These are phyloP conservation scores for Penicillium parvum DNA, from an alignment of 495 filamentous ascomycete species.

Conservation along the genomic window DNA sequence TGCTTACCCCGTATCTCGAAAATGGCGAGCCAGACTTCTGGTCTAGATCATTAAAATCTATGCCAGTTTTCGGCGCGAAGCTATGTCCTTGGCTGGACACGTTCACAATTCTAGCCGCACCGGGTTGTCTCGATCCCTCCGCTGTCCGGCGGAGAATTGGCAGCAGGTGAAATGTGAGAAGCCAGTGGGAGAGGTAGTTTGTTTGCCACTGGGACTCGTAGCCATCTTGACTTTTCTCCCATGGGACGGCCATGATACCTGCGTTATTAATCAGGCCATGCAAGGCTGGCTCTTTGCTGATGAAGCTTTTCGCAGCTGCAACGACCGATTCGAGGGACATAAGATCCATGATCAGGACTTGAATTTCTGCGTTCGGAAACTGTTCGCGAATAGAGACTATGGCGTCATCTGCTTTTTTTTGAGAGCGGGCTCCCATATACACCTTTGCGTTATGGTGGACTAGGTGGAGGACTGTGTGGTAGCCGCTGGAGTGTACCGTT, in stretches of 20 bases:
- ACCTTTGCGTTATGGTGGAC: conserved; percentile 39
- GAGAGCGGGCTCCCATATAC: conserved; percentile 37
- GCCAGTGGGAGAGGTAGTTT: conserved; percentile 41
- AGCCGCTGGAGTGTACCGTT: conserved; percentile 22
- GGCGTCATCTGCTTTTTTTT: conserved; percentile 30
- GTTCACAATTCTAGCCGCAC: conserved; percentile 37
- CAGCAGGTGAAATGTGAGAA: conserved; percentile 38
- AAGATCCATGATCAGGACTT: conserved; percentile 43
- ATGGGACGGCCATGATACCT: conserved; percentile 51
- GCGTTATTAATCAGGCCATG: conserved; percentile 61
- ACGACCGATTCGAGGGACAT: conserved; percentile 31
- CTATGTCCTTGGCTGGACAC: conserved; percentile 34
- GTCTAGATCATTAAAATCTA: conserved; percentile 29
- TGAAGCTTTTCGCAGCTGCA: conserved; percentile 22
- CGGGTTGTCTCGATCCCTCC: conserved; percentile 14
- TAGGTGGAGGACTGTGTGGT: conserved; percentile 34
- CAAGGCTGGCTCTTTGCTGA: conserved; percentile 21
- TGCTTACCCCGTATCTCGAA: conserved; percentile 43
- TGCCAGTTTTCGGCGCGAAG: conserved; percentile 26
- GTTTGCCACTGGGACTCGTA: conserved; percentile 35
- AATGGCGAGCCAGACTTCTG: conserved; percentile 15
- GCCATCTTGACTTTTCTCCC: conserved; percentile 21
- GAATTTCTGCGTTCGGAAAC: conserved; percentile 29
- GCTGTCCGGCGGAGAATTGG: conserved; percentile 29
- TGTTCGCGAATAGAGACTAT: conserved; percentile 33